Base-by-base conservation (phyloP, 73 alveolate genomes). In the Stentor roeselii region DNA sequence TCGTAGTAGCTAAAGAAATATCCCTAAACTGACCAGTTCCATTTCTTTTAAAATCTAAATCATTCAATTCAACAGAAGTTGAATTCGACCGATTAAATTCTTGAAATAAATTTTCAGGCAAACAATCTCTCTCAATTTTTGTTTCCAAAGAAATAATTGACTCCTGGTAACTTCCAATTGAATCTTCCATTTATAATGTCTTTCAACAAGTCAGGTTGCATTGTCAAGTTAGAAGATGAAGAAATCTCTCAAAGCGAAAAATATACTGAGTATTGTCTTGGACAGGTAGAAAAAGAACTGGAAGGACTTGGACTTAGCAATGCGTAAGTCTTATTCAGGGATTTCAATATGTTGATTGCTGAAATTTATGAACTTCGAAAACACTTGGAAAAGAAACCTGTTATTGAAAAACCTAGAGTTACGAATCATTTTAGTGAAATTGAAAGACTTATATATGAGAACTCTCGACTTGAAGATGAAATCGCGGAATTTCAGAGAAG, bases 251-350 rank as follows among this genome's bases (percentile, higher is more conserved):
- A 67, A 32, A 67, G 34, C 11, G 80, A 32, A 67, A 67, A 67
- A 34, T 67, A 67, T 67, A 67, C 37, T 30, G 80, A 67, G 34
- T 67, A 67, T 67, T 67, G 80, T 2, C 21, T 67, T 67, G 80
- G 80, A 40, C 80, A 67, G 41, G 80, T 67, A 67, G 80, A 67
- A 67, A 67, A 67, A 67, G 80, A 67, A 32, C 80, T 67, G 14
- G 80, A 67, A 21, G 80, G 80, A 67, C 37, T 67, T 21, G 80
- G 37, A 15, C 34, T 67, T 36, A 67, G 41, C 1, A 32, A 67
- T 11, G 80, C 21, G 80, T 67, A 67, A 67, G 14, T 60, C 4
- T 21, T 21, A 60, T 31, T 21, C 67, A 50, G 67, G 67, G 67
- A 50, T 50, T 50, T 50, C 21, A 11, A 6, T 11, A 50, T 6